Evolutionary conservation across 352 stramenopile genomes (phyloP).

Genomic region (Phytophthora litchii): DNA sequence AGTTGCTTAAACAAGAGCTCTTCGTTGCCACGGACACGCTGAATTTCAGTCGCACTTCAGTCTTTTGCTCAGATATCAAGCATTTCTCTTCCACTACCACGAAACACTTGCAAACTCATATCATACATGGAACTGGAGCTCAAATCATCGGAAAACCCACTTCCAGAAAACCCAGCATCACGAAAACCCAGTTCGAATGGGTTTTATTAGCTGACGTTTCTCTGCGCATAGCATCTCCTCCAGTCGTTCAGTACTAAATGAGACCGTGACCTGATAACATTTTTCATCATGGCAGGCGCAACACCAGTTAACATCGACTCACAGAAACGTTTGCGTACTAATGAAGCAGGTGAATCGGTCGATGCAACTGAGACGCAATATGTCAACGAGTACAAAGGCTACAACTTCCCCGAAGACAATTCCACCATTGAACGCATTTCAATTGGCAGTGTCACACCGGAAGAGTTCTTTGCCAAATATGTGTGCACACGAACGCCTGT

Average conservation of each 20-base stretch:
- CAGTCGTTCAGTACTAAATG: conserved; percentile 39
- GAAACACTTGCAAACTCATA: too few species aligned
- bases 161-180: too few species aligned
- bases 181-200: too few species aligned
- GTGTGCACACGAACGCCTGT: conserved; percentile 82
- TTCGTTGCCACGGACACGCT: too few species aligned
- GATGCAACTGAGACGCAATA: conserved; percentile 23
- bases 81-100: too few species aligned
- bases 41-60: too few species aligned
- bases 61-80: too few species aligned
- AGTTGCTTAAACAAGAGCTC: too few species aligned
- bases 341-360: conserved; percentile 21
- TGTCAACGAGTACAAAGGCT: conserved; percentile 72
- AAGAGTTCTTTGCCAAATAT: conserved; percentile 82
- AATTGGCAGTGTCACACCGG: conserved; percentile 54
- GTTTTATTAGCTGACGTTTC: conserved; percentile 13
- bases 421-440: conserved; percentile 61
- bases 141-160: too few species aligned
- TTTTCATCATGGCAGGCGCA: conserved; percentile 20
- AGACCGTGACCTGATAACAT: conserved; percentile 30
- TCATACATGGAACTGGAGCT: too few species aligned
- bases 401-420: conserved; percentile 44
- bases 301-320: conserved; percentile 14
- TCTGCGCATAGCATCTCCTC: conserved; percentile 23
- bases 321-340: conserved; percentile 53